Conservation (phyloP, 2,329 filamentous ascomycete species). For the Hymenoscyphus scutula region DNA sequence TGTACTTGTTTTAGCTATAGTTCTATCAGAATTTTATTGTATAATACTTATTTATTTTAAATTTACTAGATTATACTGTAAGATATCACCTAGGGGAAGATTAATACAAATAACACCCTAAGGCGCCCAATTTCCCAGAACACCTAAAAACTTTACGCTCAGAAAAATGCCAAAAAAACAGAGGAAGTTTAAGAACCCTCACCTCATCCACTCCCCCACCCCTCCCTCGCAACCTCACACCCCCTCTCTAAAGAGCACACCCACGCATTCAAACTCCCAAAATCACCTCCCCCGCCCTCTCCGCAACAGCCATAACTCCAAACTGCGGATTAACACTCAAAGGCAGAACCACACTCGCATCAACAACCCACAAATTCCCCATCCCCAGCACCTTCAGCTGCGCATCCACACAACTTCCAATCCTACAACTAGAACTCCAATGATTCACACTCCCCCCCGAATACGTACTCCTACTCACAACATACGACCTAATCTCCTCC, state of each 20-base stretch:
- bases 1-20: no score
- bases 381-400: slow-evolving; percentile 48
- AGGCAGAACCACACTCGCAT: slow-evolving; percentile 49
- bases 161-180: no score
- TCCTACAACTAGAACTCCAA: slow-evolving; percentile 51
- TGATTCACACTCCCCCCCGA: slow-evolving; percentile 51
- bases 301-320: slow-evolving; percentile 53
- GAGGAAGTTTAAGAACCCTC: no score
- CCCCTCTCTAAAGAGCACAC: background rate
- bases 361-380: slow-evolving; percentile 50
- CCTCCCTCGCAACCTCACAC: background rate
- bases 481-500: slow-evolving; percentile 49
- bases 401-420: slow-evolving; percentile 49
- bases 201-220: background rate
- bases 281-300: slow-evolving; percentile 51
- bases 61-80: no score
- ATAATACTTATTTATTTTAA: no score
- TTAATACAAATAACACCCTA: no score
- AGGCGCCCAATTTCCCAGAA: no score
- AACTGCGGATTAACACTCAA: slow-evolving; percentile 55
- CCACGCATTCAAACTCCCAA: slow-evolving; percentile 27
- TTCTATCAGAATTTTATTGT: no score
- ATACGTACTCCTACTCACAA: slow-evolving; percentile 48
- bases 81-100: no score
- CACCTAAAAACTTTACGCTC: no score